Evolutionary conservation across 2,329 filamentous ascomycete genomes (phyloP).

Genomic region (Colletotrichum cuscutae): DNA sequence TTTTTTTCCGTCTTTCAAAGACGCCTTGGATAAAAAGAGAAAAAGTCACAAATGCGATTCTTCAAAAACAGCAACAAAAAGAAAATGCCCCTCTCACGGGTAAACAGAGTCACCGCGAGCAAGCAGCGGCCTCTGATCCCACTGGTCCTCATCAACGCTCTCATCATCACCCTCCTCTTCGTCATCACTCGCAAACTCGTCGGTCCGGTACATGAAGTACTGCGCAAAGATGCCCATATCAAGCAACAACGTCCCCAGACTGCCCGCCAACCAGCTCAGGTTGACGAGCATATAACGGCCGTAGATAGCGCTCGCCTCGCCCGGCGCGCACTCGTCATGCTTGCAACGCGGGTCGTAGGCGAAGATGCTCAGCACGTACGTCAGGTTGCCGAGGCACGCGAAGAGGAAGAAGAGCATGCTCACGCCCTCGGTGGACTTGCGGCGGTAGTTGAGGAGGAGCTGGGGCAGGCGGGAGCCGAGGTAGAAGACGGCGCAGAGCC

Average conservation of each 20-base stretch:
- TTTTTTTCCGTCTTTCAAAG: neutral
- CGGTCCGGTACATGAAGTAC: slow-evolving; percentile 83
- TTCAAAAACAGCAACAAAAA: neutral
- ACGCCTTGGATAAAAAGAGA: neutral
- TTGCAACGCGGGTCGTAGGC: slow-evolving; percentile 84
- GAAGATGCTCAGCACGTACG: slow-evolving; percentile 91
- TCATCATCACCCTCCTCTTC: slow-evolving; percentile 41
- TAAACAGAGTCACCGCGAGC: slow-evolving; percentile 36
- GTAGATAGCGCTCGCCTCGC: slow-evolving; percentile 76
- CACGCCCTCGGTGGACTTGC: slow-evolving; percentile 93
- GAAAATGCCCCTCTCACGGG: neutral
- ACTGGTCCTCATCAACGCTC: slow-evolving; percentile 44
- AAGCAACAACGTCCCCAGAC: slow-evolving; percentile 85
- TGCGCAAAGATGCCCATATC: slow-evolving; percentile 90
- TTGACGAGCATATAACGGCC: slow-evolving; percentile 88
- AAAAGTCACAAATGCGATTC: neutral
- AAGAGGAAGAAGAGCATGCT: slow-evolving; percentile 97
- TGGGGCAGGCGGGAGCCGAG: slow-evolving; percentile 91
- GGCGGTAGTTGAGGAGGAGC: slow-evolving; percentile 88
- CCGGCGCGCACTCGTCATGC: slow-evolving; percentile 65
- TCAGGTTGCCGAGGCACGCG: slow-evolving; percentile 93
- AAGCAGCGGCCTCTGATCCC: slow-evolving; percentile 48
- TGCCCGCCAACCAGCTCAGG: slow-evolving; percentile 89
- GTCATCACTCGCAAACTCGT: slow-evolving; percentile 47
- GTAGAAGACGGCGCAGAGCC: slow-evolving; percentile 89